Conservation (phyloP, 306 rosid species). For the Prunus davidiana region DNA sequence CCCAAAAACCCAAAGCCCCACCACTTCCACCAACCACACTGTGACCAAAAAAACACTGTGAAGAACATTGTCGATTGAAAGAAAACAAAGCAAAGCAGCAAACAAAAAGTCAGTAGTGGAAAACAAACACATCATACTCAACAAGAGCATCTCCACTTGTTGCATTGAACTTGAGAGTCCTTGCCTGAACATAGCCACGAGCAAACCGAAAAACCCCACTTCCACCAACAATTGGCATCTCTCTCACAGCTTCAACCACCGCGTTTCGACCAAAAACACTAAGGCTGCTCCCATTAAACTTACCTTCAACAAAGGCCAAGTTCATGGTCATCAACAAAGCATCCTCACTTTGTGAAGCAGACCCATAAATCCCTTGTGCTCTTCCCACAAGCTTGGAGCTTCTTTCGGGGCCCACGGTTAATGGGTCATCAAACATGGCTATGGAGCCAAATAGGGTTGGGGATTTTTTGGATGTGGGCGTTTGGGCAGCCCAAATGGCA, state of each 20-base stretch:
- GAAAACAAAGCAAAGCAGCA: neutral
- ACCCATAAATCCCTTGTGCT: slow-evolving; percentile 49
- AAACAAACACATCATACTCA: slow-evolving; percentile 42
- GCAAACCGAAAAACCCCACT: slow-evolving; percentile 46
- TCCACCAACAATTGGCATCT: slow-evolving; percentile 58
- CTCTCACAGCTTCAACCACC: slow-evolving; percentile 17
- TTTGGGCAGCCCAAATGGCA: slow-evolving; percentile 33
- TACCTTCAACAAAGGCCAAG: slow-evolving; percentile 34
- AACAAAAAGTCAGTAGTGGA: slow-evolving; percentile 29
- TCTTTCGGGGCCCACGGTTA: slow-evolving; percentile 34
- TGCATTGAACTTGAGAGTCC: slow-evolving; percentile 17
- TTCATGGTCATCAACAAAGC: slow-evolving; percentile 38
- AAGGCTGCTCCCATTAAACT: slow-evolving; percentile 46
- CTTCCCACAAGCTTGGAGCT: slow-evolving; percentile 44
- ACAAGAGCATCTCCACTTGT: slow-evolving; percentile 38
- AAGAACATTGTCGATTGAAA: neutral
- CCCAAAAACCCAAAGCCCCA: neutral
- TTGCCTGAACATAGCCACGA: slow-evolving; percentile 49
- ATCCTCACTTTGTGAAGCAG: slow-evolving; percentile 33
- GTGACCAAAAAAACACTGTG: neutral
- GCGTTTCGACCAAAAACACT: slow-evolving; percentile 43
- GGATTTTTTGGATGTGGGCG: slow-evolving; percentile 32
- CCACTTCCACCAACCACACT: neutral
- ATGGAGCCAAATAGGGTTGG: slow-evolving; percentile 34
- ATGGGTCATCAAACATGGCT: slow-evolving; percentile 39